Evolutionary conservation across 1,139 yeast species (phyloP), one percentile per base, ranked within the genome.

Genomic region (Kodamaea derodonti): DNA sequence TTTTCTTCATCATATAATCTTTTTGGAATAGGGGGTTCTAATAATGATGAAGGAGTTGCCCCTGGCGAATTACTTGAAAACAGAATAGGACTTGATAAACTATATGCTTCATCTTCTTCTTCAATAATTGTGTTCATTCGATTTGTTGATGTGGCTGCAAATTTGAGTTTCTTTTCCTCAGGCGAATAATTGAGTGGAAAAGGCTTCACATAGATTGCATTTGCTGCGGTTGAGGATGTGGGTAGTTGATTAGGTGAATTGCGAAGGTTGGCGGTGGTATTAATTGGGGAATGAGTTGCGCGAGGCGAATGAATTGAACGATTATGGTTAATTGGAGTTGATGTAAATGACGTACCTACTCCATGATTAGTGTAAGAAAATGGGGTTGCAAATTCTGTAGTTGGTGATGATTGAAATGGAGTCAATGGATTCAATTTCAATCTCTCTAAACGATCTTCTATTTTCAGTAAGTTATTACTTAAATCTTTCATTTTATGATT

Each of bases 151-250:
- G 22, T 18, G 17, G 33, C 29, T 16, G 25, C 29, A 26, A 34
- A 25, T 14, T 15, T 15, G 18, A 16, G 12, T 13, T 16, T 15
- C 24, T 17, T 34, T 29, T 28, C 28, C 4, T 29, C 37, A 1
- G 37, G 33, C 4, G 34, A 33, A 18, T 35, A 36, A 27, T 41
- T 42, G 14, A 46, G 35, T 4, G 50, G 50, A 22, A 45, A 46
- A 4, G 50, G 50, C 20, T 42, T 45, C 17, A 45, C 34, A 26
- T 29, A 41, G 3, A 40, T 34, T 7, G 41, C 28, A 14, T 22
- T 26, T n/a, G 14, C 25, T 13, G 24, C 15, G 11, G 29, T 14
- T 14, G 23, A 12, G 5, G 30, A 27, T 4, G 30, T 20, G 11
- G 17, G n/a, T n/a, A n/a, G n/a, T n/a, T n/a, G n/a, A n/a, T n/a